Evolutionary conservation across 768 basidiomycete species (phyloP), one percentile per base, ranked within the genome.

Genomic region (Phanerochaete carnosa): DNA sequence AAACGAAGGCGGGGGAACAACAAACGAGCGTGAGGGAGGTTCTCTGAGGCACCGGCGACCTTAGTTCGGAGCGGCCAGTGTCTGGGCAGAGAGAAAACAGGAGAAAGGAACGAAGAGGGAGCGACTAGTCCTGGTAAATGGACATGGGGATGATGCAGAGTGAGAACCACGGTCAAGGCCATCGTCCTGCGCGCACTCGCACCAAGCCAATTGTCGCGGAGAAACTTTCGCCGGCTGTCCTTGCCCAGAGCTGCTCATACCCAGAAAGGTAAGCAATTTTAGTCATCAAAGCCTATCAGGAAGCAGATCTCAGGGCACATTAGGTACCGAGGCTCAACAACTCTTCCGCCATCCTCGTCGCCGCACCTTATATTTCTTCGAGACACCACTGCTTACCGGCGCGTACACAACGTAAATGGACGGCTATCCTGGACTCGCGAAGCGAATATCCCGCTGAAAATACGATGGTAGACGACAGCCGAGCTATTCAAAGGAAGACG

Each of bases 211-310:
- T 26, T 55, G 13, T 25, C 25, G 54, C 54, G 54, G 54, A 43
- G 35, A 43, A 39, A 43, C 35, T 19, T 12, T 55, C 43, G 22
- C 32, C 54, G 54, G 54, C 22, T 13, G 19, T 12, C 9, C 25
- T 43, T 55, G 15, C 16, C 39, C 39, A 9, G 19, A 43, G 19
- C 8, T 12, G 8, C 11, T 8, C 19, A 7, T n/a, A n/a, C n/a
- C 19, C 39, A 19, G 4, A 7, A 7, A 35, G 33, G 33, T 13
- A 54, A 22, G 23, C n/a, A 16, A 55, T 43, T 55, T 55, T 23
- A 55, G 23, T 37, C 37, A 55, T 55, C 54, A 55, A 37, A 55
- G 54, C 26, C 54, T 37, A 55, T 55, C 54, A 22, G 23, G 9
- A 19, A 7, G n/a, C 54, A 43, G 51, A 55, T 55, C 35, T 55